These are phyloP conservation scores for Lactifluus echinatus DNA, from an alignment of 768 basidiomycete genomes.

Conservation along the genomic window DNA sequence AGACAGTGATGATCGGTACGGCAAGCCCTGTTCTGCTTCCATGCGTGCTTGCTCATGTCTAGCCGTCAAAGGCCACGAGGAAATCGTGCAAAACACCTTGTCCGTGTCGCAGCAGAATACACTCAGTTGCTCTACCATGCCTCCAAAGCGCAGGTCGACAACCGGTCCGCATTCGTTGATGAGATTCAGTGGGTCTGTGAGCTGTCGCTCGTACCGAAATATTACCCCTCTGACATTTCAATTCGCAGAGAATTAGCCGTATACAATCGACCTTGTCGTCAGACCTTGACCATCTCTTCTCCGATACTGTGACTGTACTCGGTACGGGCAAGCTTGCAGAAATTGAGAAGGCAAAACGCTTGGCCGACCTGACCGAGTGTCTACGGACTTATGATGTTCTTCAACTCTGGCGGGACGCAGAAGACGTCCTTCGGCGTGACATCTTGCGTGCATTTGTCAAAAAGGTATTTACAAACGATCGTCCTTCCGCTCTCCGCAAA, in stretches of 20 bases:
- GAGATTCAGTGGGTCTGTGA: slow-evolving; percentile 75
- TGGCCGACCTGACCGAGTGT: slow-evolving; percentile 68
- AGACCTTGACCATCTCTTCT: slow-evolving; percentile 79
- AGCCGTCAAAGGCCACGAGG: slow-evolving; percentile 39
- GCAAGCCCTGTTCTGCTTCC: slow-evolving; percentile 24
- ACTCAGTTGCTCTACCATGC: slow-evolving; percentile 86
- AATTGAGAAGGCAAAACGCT: slow-evolving; percentile 52
- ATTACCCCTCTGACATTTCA: slow-evolving; percentile 14
- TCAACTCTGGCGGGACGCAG: slow-evolving; percentile 78
- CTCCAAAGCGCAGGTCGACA: slow-evolving; percentile 68
- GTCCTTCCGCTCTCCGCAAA: background rate
- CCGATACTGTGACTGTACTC: slow-evolving; percentile 46
- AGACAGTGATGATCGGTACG: slow-evolving; percentile 38
- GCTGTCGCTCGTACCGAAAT: slow-evolving; percentile 17
- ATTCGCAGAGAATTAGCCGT: slow-evolving; percentile 63
- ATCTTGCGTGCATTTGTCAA: slow-evolving; percentile 69
- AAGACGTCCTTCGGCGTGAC: slow-evolving; percentile 69
- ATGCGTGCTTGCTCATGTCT: background rate
- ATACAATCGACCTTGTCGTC: slow-evolving; percentile 79
- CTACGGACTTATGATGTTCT: slow-evolving; percentile 72
- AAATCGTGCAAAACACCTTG: slow-evolving; percentile 69
- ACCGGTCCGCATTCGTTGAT: slow-evolving; percentile 63
- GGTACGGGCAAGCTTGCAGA: slow-evolving; percentile 46
- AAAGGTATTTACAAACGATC: slow-evolving; percentile 41
- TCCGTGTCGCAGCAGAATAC: slow-evolving; percentile 84